Evolutionary conservation across 2,329 filamentous ascomycete species (phyloP).

Genomic region (Colletotrichum kahawae): DNA sequence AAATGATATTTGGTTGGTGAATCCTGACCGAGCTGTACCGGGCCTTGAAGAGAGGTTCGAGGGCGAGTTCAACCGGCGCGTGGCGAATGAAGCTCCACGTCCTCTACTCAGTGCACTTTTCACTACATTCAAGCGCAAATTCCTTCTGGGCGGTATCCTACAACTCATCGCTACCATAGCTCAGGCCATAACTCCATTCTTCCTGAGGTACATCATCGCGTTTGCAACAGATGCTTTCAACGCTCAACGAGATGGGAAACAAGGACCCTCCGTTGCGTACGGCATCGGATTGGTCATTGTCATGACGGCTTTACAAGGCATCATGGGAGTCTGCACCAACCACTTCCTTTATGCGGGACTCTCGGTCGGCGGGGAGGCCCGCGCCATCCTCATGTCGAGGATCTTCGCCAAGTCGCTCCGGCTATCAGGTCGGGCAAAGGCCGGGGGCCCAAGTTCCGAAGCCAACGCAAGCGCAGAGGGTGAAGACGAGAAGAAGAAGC

Average conservation of each 20-base stretch:
- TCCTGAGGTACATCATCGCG: conserved; percentile 82
- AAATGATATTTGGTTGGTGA: conserved; percentile 87
- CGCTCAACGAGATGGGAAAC: background rate
- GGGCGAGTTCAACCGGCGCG: conserved; percentile 67
- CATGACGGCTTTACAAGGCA: conserved; percentile 81
- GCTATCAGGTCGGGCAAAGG: conserved; percentile 84
- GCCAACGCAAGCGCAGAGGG: conserved; percentile 23
- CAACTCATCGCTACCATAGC: conserved; percentile 73
- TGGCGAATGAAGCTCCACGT: conserved; percentile 69
- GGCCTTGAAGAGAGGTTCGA: conserved; percentile 66
- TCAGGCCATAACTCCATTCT: conserved; percentile 83
- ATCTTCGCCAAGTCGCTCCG: conserved; percentile 94
- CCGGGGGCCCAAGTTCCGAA: conserved; percentile 57
- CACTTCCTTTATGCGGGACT: conserved; percentile 95
- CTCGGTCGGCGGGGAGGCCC: conserved; percentile 83
- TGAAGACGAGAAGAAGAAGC: background rate
- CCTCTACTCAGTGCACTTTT: conserved; percentile 79
- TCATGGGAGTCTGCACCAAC: conserved; percentile 80
- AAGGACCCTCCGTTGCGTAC: background rate
- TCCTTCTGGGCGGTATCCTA: conserved; percentile 79
- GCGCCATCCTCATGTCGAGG: conserved; percentile 80
- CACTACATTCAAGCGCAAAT: conserved; percentile 84
- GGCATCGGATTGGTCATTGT: conserved; percentile 42
- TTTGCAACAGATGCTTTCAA: conserved; percentile 82
- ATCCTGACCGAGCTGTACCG: conserved; percentile 77